Conservation (phyloP, 139 green algal species). For the Chlamydomonas incerta region DNA sequence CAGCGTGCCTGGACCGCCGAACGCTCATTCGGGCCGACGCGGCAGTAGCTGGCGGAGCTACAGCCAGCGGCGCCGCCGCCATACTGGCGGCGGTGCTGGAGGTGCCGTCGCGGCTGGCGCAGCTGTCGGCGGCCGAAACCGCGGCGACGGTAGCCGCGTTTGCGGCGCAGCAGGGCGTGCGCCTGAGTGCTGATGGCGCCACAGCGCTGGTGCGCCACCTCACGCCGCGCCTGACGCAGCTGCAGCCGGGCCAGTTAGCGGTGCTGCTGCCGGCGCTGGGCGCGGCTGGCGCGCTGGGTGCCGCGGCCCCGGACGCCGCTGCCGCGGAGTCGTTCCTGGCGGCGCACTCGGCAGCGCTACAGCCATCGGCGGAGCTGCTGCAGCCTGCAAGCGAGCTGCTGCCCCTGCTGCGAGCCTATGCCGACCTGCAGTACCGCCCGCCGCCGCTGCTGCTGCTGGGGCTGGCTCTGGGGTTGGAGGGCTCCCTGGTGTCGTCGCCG, state of each 20-base stretch:
- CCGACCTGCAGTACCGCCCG: background rate
- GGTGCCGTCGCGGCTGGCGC: background rate
- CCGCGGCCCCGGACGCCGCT: background rate
- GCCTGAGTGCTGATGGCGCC: background rate
- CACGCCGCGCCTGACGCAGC: background rate
- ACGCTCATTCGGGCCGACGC: background rate
- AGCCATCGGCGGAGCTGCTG: constrained; percentile 11
- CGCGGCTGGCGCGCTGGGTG: background rate
- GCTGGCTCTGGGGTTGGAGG: constrained; percentile 2
- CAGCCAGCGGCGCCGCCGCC: background rate
- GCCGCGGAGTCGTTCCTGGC: background rate
- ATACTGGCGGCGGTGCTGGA: background rate
- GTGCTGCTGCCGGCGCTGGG: constrained; percentile 8
- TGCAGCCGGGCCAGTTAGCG: background rate
- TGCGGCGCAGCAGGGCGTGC: constrained; percentile 2
- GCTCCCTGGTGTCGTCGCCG: background rate
- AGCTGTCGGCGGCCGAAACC: background rate
- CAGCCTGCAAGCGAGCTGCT: background rate
- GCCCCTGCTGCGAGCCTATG: constrained; percentile 23
- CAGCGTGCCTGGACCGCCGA: background rate
- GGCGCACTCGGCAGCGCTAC: background rate
- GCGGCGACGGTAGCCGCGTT: background rate
- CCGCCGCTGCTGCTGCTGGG: constrained; percentile 35
- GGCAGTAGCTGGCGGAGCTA: background rate
- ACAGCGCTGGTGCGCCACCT: background rate